A percentile compares a stretch with the other conserved stretches of the same genome.
These are phyloP conservation scores for Malus fusca DNA, from an alignment of 306 rosid species.

Conservation along the genomic window DNA sequence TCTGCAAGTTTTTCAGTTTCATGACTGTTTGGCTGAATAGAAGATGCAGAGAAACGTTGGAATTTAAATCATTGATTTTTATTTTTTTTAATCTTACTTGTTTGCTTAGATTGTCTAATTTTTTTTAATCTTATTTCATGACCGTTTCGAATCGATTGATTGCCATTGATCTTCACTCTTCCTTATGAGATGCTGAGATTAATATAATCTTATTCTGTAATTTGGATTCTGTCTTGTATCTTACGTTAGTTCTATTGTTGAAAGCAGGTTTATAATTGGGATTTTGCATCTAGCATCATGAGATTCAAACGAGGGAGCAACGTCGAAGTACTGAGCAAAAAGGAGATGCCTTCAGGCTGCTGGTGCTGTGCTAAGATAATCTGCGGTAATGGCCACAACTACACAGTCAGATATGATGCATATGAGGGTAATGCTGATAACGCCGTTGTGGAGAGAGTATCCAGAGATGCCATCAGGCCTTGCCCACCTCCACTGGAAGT, in stretches of 20 bases:
- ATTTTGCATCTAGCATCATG: constrained; percentile 34
- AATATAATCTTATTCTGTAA: not conserved
- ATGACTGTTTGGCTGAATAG: constrained; percentile 15
- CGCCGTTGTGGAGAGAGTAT: constrained; percentile 48
- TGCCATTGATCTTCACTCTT: not conserved
- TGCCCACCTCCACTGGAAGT: constrained; percentile 58
- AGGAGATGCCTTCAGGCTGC: constrained; percentile 70
- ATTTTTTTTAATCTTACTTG: not conserved
- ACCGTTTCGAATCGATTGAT: not conserved
- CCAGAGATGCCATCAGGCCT: constrained; percentile 67
- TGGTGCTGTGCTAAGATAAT: constrained; percentile 85
- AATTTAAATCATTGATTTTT: not conserved
- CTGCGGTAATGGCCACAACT: constrained; percentile 58
- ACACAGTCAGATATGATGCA: constrained; percentile 63
- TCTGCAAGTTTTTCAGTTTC: constrained; percentile 12
- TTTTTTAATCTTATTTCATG: not conserved
- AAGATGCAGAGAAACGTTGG: constrained; percentile 1
- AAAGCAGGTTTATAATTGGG: constrained; percentile 22
- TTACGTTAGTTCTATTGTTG: constrained; percentile 17
- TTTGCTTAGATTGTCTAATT: not conserved
- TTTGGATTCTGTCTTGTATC: constrained; percentile 7
- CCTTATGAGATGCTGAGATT: not conserved
- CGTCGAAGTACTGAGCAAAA: constrained; percentile 78
- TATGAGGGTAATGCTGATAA: constrained; percentile 25
- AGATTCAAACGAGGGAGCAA: constrained; percentile 72